phyloP scores from a whole-genome alignment of 352 stramenopile species.

The Pseudoperonospora humuli region DNA sequence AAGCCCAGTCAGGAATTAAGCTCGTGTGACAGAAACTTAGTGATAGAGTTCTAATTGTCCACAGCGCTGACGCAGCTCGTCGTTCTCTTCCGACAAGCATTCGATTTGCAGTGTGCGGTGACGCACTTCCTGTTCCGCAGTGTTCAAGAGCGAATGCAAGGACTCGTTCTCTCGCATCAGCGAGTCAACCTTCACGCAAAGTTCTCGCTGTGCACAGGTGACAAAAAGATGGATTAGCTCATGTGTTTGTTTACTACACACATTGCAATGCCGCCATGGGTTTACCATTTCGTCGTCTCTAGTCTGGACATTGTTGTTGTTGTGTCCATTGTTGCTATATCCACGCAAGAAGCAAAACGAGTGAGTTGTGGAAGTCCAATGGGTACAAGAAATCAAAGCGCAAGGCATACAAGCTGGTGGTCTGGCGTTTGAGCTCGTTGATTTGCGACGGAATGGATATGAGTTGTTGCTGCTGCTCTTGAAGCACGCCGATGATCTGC shows the following conservation, averaged over 20 bases:
- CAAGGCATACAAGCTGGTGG: slow-evolving; percentile 35
- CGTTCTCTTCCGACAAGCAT: slow-evolving; percentile 71
- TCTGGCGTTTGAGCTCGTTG: slow-evolving; percentile 52
- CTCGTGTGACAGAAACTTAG: no score
- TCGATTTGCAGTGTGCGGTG: slow-evolving; percentile 63
- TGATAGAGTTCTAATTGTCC: slow-evolving; percentile 44
- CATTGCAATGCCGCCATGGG: not conserved
- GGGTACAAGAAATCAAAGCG: not conserved
- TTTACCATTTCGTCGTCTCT: slow-evolving; percentile 54
- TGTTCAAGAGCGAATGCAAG: slow-evolving; percentile 48
- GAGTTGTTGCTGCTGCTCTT: slow-evolving; percentile 73
- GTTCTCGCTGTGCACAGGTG: slow-evolving; percentile 31
- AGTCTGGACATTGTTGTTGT: slow-evolving; percentile 24
- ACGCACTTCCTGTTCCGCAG: slow-evolving; percentile 53
- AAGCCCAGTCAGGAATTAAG: no score
- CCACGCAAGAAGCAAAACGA: slow-evolving; percentile 3
- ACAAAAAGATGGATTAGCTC: slow-evolving; percentile 8
- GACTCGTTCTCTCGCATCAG: slow-evolving; percentile 57
- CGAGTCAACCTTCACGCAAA: slow-evolving; percentile 50
- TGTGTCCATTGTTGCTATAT: slow-evolving; percentile 7
- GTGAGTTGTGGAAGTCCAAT: no score
- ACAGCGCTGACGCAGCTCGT: slow-evolving; percentile 56
- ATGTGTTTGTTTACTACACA: not conserved
- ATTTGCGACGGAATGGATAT: slow-evolving; percentile 62
- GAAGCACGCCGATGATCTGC: slow-evolving; percentile 64